Base-by-base conservation (phyloP, 2,329 filamentous ascomycete genomes). In the Pyrenochaeta sp. region DNA sequence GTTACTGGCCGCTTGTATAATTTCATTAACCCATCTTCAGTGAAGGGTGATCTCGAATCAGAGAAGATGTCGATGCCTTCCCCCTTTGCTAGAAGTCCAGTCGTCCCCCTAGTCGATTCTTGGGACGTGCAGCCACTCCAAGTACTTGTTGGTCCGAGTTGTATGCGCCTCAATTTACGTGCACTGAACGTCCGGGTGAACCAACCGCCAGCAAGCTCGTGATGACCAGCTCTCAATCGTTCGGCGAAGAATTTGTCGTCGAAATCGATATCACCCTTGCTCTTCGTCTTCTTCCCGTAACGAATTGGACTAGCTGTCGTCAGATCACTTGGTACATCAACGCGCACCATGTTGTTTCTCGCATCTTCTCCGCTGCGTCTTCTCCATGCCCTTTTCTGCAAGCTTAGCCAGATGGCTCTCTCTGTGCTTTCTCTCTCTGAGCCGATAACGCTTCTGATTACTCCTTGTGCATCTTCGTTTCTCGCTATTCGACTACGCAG, bases 21-120 rank as follows among this genome's bases (percentile, higher is more conserved):
- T 2, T 67, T 64, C 50, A 79, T 59, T 15, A 82, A 67, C 27
- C 75, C 74, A 34, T 76, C 71, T 59, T 81, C 79, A 12, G 76
- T 78, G 57, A 80, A 80, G 0, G 72, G 64, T 12, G 25, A 55
- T n/a, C 19, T 19, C 0, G 52, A 24, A 5, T 64, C 54, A 5
- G 46, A 13, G 8, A 56, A 54, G 7, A 24, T 39, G 27, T 59
- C 58, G 9, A 55, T 44, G 10, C 65, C 66, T 13, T 54, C 50
- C 1, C 64, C 54, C 1, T 47, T 40, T 1, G 67, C 66, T 19
- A 73, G 54, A 4, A 71, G 57, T 5, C 56, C 54, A 19, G 51
- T 49, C 2, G 49, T 45, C 2, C 45, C 36, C 32, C 10, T 34
- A 22, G 7, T 48, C 27, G n/a, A 9, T n/a, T 30, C 22, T 32